Conservation (phyloP, 2,329 filamentous ascomycete genomes). For the Sphaerulina populicola region DNA sequence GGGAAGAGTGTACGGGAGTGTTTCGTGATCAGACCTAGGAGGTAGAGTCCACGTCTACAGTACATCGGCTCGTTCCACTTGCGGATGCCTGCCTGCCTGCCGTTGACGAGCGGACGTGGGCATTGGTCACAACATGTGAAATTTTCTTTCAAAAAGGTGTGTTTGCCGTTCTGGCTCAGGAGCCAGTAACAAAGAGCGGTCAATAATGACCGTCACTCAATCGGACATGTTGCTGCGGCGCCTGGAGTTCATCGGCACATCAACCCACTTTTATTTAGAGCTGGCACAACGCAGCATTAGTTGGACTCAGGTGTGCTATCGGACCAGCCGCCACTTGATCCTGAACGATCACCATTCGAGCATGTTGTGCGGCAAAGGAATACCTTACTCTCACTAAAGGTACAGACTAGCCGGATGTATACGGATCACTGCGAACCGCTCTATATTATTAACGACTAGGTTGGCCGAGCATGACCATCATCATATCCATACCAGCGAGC, state of each 20-base stretch:
- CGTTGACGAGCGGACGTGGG: neutral
- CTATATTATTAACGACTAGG: constrained; percentile 1
- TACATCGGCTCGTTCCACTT: constrained; percentile 6
- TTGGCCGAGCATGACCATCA: constrained; percentile 5
- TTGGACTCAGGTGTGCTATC: neutral
- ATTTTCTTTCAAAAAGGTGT: neutral
- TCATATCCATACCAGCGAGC: neutral
- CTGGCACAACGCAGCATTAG: neutral
- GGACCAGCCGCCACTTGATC: constrained; percentile 1
- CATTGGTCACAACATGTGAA: too few species aligned
- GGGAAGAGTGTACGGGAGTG: neutral
- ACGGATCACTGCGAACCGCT: constrained; percentile 5
- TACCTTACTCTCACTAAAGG: neutral
- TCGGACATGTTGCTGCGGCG: constrained; percentile 1
- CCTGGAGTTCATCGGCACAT: constrained; percentile 3
- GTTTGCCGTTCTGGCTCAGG: neutral
- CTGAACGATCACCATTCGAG: constrained; percentile 2
- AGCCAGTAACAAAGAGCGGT: constrained; percentile 1
- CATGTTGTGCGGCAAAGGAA: neutral
- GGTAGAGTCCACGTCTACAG: neutral
- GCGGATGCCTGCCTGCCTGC: constrained; percentile 1
- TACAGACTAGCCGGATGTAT: constrained; percentile 2
- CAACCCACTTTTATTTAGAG: neutral
- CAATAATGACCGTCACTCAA: neutral
- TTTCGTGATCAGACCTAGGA: neutral